A percentile compares a stretch with the other conserved stretches of the same genome.
phyloP scores from a whole-genome alignment of 768 basidiomycete species.

The Holtermannia corniformis region DNA sequence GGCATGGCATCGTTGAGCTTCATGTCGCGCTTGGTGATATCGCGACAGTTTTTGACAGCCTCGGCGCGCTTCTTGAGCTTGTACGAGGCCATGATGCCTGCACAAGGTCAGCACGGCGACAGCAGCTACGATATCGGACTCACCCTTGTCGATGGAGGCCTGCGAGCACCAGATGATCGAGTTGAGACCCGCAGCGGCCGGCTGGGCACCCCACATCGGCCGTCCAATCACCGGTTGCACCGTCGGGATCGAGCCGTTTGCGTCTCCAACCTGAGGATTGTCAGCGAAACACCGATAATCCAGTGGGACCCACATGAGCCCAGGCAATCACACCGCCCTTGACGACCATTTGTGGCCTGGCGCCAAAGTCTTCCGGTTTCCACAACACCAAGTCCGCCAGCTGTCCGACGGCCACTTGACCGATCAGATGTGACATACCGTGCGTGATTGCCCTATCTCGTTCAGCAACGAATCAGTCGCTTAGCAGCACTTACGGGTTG shows the following conservation, averaged over 20 bases:
- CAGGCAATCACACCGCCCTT: conserved; percentile 90
- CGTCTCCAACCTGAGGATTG: conserved; percentile 78
- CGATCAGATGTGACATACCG: conserved; percentile 78
- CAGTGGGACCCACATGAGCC: conserved; percentile 56
- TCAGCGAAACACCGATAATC: background rate
- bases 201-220: conserved; percentile 87
- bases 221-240: conserved; percentile 78
- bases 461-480: background rate
- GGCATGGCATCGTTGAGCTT: conserved; percentile 82
- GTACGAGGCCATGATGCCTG: conserved; percentile 57
- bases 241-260: conserved; percentile 90
- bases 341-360: conserved; percentile 85
- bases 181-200: conserved; percentile 68
- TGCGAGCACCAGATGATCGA: conserved; percentile 80
- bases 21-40: conserved; percentile 76
- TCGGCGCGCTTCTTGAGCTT: conserved; percentile 60
- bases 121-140: conserved; percentile 7
- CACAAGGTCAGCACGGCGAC: conserved; percentile 17
- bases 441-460: conserved; percentile 82
- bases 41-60: conserved; percentile 66
- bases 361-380: conserved; percentile 88
- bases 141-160: conserved; percentile 51
- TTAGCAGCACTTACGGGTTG: conserved; percentile 64
- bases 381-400: conserved; percentile 93
- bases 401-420: conserved; percentile 67